Percentiles rank a stretch among this genome's conserved stretches.
Conservation (phyloP, 2,329 filamentous ascomycete genomes). For the Cladosporium sp. region DNA sequence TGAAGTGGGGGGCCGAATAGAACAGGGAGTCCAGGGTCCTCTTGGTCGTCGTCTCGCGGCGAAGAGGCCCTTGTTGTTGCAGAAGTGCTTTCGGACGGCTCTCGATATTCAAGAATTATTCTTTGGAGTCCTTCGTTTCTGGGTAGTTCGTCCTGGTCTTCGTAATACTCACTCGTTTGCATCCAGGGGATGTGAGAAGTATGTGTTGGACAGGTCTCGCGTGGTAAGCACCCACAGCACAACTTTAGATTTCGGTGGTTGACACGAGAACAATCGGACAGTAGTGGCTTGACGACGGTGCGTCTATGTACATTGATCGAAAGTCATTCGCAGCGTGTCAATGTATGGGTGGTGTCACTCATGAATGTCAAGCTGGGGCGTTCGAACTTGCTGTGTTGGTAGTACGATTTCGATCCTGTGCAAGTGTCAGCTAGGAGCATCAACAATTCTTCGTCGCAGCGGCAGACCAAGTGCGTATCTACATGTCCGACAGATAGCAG, state of each 20-base stretch:
- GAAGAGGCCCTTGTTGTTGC: neutral
- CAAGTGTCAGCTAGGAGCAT: neutral
- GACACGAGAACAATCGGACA: neutral
- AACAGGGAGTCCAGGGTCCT: conserved; percentile 12
- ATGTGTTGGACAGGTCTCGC: neutral
- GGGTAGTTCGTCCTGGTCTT: conserved; percentile 9
- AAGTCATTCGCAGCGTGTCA: neutral
- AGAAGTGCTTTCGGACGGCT: neutral
- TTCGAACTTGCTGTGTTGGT: neutral
- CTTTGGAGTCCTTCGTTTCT: conserved; percentile 5
- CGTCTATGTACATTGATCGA: conserved; percentile 15
- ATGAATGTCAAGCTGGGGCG: neutral
- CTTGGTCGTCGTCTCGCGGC: neutral
- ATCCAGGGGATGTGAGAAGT: neutral
- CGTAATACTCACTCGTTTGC: conserved; percentile 8
- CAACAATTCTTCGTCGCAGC: neutral
- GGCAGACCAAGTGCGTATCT: neutral
- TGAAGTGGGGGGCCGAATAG: neutral
- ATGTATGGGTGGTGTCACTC: neutral
- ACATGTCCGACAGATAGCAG: neutral
- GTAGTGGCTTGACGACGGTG: conserved; percentile 1
- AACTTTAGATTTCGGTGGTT: neutral
- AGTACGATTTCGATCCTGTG: neutral
- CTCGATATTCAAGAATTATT: neutral
- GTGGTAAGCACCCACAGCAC: neutral